Evolutionary conservation across 129 eudicot genomes (phyloP).

Genomic region (Arctium minus): DNA sequence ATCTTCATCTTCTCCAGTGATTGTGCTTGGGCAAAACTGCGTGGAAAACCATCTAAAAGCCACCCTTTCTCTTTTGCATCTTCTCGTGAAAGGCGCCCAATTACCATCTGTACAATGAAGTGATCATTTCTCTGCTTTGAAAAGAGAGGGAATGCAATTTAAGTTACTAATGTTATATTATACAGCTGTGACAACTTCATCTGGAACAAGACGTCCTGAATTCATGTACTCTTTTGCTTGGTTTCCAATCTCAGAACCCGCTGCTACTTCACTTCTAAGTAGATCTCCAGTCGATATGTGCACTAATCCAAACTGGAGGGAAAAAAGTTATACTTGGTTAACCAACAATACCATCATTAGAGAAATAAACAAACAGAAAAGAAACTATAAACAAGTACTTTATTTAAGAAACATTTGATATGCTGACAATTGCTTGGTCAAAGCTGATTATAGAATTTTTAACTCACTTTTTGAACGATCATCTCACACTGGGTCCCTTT

Average conservation of each 20-base stretch:
- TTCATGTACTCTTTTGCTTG: constrained; percentile 97
- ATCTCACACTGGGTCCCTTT: constrained; percentile 96
- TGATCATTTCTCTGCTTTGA: not conserved
- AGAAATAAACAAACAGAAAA: not conserved
- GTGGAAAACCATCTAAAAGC: constrained; percentile 96
- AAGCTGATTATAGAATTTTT: not conserved
- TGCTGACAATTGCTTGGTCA: not conserved
- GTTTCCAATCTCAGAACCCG: constrained; percentile 87
- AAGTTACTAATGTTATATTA: constrained; percentile 2
- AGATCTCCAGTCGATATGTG: constrained; percentile 98
- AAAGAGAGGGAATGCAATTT: not conserved
- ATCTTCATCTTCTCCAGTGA: constrained; percentile 80
- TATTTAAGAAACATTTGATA: not conserved
- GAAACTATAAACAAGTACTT: not conserved
- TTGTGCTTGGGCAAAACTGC: constrained; percentile 81
- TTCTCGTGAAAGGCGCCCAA: constrained; percentile 61
- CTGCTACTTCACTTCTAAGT: constrained; percentile 92
- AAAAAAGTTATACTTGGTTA: not conserved
- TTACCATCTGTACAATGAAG: constrained; percentile 68
- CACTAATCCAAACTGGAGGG: constrained; percentile 84
- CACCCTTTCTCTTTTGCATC: constrained; percentile 93
- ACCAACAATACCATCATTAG: not conserved
- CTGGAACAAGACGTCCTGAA: constrained; percentile 91
- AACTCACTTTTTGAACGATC: constrained; percentile 68
- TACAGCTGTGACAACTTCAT: constrained; percentile 92